phyloP scores from a whole-genome alignment of 2,329 filamentous ascomycete genomes.

The Penicillium rolfsii region DNA sequence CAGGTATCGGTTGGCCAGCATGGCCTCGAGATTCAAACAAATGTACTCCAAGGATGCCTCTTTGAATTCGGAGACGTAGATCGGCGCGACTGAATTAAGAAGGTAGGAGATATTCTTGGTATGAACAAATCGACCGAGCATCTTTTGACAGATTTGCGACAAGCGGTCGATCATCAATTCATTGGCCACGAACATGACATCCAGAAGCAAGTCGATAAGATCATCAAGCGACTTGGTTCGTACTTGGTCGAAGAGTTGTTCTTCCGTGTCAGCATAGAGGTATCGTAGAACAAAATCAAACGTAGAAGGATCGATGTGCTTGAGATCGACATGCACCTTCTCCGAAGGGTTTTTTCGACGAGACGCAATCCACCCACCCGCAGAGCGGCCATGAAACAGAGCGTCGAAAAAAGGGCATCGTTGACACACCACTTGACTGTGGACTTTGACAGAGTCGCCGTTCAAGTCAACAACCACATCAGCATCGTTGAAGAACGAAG shows the following conservation, averaged over 20 bases:
- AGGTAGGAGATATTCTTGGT: constrained; percentile 83
- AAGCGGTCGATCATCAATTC: constrained; percentile 94
- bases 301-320: constrained; percentile 72
- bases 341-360: constrained; percentile 58
- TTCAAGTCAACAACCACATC: constrained; percentile 81
- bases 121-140: constrained; percentile 81
- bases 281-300: constrained; percentile 80
- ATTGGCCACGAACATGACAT: constrained; percentile 86
- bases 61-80: constrained; percentile 82
- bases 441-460: constrained; percentile 68
- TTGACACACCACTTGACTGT: constrained; percentile 78
- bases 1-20: constrained; percentile 85
- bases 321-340: constrained; percentile 73
- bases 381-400: constrained; percentile 84
- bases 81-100: constrained; percentile 83
- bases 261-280: constrained; percentile 80
- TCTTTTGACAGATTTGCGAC: constrained; percentile 83
- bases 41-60: constrained; percentile 87
- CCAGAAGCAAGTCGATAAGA: constrained; percentile 85
- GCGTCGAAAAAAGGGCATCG: constrained; percentile 91
- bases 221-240: constrained; percentile 73
- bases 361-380: constrained; percentile 78
- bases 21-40: constrained; percentile 84
- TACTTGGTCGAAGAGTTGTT: constrained; percentile 79
- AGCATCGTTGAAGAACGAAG: constrained; percentile 73